Evolutionary conservation across 345 rosid genomes (phyloP).

Genomic region (Salix arbutifolia): DNA sequence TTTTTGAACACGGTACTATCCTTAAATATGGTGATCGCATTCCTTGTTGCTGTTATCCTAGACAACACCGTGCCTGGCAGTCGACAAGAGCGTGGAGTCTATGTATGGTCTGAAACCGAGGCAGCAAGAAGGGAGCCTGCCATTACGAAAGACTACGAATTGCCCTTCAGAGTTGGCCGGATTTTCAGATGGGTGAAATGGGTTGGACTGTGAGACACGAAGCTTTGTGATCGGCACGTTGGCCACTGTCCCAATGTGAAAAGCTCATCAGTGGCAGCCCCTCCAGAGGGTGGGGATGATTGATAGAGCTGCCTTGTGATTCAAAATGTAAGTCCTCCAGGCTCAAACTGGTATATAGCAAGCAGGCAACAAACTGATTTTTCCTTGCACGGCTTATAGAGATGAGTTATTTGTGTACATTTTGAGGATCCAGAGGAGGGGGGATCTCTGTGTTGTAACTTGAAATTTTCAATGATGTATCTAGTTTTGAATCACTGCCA

Average conservation of each 20-base stretch:
- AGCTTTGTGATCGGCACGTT: neutral
- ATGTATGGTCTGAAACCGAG: slow-evolving; percentile 85
- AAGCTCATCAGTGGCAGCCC: slow-evolving; percentile 8
- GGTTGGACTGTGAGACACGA: slow-evolving; percentile 68
- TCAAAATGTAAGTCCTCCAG: slow-evolving; percentile 1
- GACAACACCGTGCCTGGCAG: slow-evolving; percentile 97
- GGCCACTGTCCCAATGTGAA: neutral
- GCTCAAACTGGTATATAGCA: slow-evolving; percentile 37
- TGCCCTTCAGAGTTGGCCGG: slow-evolving; percentile 81
- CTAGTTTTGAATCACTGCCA: slow-evolving; percentile 24
- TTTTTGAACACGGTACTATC: slow-evolving; percentile 79
- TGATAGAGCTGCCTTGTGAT: slow-evolving; percentile 2
- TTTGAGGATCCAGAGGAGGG: slow-evolving; percentile 20
- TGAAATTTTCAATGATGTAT: slow-evolving; percentile 19
- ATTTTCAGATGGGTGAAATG: slow-evolving; percentile 94
- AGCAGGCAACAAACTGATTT: slow-evolving; percentile 7
- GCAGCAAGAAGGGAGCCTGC: slow-evolving; percentile 86
- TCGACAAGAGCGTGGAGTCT: slow-evolving; percentile 83
- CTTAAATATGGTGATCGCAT: slow-evolving; percentile 77
- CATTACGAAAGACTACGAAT: slow-evolving; percentile 73
- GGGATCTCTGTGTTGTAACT: slow-evolving; percentile 37
- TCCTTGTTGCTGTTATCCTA: slow-evolving; percentile 74
- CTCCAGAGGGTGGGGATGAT: slow-evolving; percentile 2
- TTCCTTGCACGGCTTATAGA: slow-evolving; percentile 21
- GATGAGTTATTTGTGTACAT: slow-evolving; percentile 38